Percentiles rank a stretch among this genome's conserved stretches.
These are phyloP conservation scores for Irineochytrium annulatum DNA, from an alignment of 192 early-diverging fungal species.

Conservation along the genomic window DNA sequence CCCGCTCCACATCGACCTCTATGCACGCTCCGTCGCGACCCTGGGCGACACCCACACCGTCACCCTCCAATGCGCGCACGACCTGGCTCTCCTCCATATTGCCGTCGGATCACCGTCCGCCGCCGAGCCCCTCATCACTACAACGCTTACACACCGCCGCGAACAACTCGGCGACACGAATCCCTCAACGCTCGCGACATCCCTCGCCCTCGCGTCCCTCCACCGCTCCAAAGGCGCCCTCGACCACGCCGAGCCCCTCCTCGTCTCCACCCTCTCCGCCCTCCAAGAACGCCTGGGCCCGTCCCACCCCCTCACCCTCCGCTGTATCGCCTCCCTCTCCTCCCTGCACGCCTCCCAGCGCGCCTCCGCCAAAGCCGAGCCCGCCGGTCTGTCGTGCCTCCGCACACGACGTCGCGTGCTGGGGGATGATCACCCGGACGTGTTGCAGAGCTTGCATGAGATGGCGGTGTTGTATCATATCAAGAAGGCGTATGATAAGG, in stretches of 20 bases:
- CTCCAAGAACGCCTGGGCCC: neutral
- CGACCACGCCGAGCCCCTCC: slow-evolving; percentile 9
- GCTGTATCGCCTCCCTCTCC: slow-evolving; percentile 10
- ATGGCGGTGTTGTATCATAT: neutral
- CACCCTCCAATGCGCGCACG: neutral
- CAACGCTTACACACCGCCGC: too few relatives aligned
- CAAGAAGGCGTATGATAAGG: slow-evolving; percentile 2
- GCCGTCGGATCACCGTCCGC: neutral
- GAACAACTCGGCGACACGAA: too few relatives aligned
- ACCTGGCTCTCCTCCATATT: neutral
- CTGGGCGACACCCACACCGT: neutral
- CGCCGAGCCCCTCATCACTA: too few relatives aligned
- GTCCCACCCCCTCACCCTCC: slow-evolving; percentile 1
- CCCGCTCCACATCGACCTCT: neutral
- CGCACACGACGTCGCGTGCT: neutral
- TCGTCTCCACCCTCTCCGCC: neutral
- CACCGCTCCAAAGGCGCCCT: neutral
- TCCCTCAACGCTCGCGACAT: too few relatives aligned
- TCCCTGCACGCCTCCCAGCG: slow-evolving; percentile 2
- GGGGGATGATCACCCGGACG: neutral
- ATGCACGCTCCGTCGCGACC: neutral
- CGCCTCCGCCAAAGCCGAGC: neutral
- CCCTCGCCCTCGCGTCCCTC: slow-evolving; percentile 6
- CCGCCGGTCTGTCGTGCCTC: neutral
- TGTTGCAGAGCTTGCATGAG: neutral